Conservation (phyloP, 371 early-diverging fungal species). For the Mortierella sp. region DNA sequence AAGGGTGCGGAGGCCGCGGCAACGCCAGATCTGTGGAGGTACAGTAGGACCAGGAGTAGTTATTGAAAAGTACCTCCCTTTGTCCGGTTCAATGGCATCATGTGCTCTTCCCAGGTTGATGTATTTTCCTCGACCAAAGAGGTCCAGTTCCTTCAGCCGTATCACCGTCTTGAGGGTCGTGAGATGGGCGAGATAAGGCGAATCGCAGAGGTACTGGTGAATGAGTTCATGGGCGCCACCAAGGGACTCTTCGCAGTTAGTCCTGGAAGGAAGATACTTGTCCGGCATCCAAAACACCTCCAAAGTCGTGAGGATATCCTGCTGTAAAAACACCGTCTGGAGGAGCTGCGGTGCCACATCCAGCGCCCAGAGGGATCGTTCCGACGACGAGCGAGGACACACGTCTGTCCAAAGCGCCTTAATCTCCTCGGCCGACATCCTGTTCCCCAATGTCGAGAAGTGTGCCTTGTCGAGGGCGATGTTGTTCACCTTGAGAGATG, state of each 20-base stretch:
- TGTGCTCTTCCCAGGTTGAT: not conserved
- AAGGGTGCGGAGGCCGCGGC: not conserved
- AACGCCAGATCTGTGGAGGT: not conserved
- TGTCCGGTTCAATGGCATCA: not conserved
- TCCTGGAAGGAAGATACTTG: too few species aligned
- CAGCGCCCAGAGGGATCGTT: not conserved
- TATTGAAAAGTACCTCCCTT: too few species aligned
- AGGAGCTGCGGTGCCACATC: not conserved
- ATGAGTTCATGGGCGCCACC: not conserved
- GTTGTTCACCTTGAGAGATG: not conserved
- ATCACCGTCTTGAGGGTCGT: constrained; percentile 1
- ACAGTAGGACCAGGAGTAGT: not conserved
- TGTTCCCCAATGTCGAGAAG: not conserved
- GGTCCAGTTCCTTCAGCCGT: not conserved
- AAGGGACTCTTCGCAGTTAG: not conserved
- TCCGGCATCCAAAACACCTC: not conserved
- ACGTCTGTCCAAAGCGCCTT: not conserved
- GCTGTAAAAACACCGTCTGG: not conserved
- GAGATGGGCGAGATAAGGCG: not conserved
- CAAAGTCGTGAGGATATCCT: not conserved
- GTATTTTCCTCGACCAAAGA: not conserved
- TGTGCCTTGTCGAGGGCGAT: not conserved
- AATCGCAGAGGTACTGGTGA: not conserved
- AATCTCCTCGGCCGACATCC: not conserved
- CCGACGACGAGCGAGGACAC: not conserved